These are phyloP conservation scores for Liquidambar formosana DNA, from an alignment of 164 flowering plant genomes.

Conservation along the genomic window DNA sequence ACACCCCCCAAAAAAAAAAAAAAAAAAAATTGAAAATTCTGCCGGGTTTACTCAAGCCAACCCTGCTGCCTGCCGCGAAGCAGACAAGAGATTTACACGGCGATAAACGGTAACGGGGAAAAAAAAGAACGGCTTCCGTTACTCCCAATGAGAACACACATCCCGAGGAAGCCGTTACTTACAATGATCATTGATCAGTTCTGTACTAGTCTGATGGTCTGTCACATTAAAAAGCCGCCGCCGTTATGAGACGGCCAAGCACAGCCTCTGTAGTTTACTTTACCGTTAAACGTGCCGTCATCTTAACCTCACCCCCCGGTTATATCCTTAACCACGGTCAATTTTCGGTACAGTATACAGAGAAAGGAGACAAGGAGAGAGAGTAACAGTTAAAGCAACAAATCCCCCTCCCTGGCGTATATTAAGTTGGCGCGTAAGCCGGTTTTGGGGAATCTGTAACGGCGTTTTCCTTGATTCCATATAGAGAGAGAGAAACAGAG, in stretches of 20 bases:
- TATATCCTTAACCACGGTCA: conserved; percentile 28
- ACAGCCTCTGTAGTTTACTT: background rate
- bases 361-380: conserved; percentile 6
- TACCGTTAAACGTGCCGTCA: conserved; percentile 13
- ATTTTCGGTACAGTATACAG: conserved; percentile 5
- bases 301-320: conserved; percentile 4
- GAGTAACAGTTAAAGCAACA: conserved; percentile 8
- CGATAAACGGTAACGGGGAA: conserved; percentile 27
- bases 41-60: conserved; percentile 41
- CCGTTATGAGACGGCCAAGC: conserved; percentile 22
- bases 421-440: conserved; percentile 29
- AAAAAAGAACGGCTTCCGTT: conserved; percentile 13
- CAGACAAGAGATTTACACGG: conserved; percentile 40
- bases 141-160: conserved; percentile 15
- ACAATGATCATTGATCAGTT: no score
- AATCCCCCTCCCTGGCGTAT: conserved; percentile 26
- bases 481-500: conserved; percentile 3
- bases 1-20: background rate
- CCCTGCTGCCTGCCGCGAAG: conserved; percentile 40
- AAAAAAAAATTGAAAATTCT: conserved; percentile 17
- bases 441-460: conserved; percentile 32
- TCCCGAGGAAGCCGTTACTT: conserved; percentile 9
- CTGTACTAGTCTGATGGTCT: no score
- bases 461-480: conserved; percentile 29
- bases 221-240: conserved; percentile 1